These are phyloP conservation scores for Phialocephala sp. DNA, from an alignment of 2,329 filamentous ascomycete species.

Conservation along the genomic window DNA sequence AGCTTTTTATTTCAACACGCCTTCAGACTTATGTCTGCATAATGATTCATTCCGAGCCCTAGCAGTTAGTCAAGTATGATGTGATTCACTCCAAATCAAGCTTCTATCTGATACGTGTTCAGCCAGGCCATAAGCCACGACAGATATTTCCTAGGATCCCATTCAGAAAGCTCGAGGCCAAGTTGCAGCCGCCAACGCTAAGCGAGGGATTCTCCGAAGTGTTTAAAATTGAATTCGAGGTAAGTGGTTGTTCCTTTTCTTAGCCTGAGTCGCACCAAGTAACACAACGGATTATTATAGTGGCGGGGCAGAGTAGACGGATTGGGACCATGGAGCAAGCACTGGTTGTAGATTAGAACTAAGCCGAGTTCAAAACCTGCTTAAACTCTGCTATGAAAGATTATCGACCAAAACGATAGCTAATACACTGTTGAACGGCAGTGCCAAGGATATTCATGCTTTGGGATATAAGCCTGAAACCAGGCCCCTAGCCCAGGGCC, in stretches of 20 bases:
- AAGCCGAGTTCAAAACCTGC: too few relatives aligned
- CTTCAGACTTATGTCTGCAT: slow-evolving; percentile 7
- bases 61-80: neutral
- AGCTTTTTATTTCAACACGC: slow-evolving; percentile 1
- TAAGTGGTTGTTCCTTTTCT: neutral
- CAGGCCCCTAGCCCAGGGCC: too few relatives aligned
- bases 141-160: neutral
- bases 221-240: neutral
- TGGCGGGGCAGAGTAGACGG: too few relatives aligned
- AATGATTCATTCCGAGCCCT: slow-evolving; percentile 11
- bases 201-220: neutral
- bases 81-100: neutral
- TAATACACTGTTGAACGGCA: too few relatives aligned
- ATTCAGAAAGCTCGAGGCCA: neutral
- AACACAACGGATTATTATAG: too few relatives aligned
- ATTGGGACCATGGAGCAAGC: too few relatives aligned
- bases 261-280: too few relatives aligned
- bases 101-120: neutral
- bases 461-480: too few relatives aligned
- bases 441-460: too few relatives aligned
- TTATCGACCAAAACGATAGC: too few relatives aligned
- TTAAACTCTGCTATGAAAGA: too few relatives aligned
- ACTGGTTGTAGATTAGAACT: too few relatives aligned
- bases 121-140: neutral
- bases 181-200: neutral